Conservation (phyloP, 805 yeast genomes). For the Starmerella vitae region DNA sequence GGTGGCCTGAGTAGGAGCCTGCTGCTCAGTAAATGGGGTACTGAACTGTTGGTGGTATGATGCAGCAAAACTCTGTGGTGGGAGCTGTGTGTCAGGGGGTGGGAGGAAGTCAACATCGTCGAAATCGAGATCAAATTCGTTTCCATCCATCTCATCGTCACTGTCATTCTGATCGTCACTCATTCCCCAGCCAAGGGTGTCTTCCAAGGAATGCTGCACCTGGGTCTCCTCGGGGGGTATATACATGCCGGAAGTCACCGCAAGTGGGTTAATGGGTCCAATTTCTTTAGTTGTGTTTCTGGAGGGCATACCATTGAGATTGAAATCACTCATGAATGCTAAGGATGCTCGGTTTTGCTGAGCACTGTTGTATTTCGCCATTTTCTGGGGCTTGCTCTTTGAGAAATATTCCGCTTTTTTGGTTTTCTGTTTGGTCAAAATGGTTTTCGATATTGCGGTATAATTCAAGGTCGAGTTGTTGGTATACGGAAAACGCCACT, state of each 20-base stretch:
- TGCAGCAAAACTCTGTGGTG: neutral
- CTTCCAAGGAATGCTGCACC: slow-evolving; percentile 6
- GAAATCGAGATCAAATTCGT: slow-evolving; percentile 17
- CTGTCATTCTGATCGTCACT: slow-evolving; percentile 20
- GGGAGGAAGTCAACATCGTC: slow-evolving; percentile 14
- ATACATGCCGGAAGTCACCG: slow-evolving; percentile 13
- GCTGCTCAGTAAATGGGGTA: neutral
- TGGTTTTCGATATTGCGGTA: too few relatives aligned
- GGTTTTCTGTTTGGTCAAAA: neutral
- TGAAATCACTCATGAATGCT: neutral
- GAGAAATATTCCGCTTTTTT: neutral
- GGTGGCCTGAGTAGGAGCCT: neutral
- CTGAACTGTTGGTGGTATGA: neutral
- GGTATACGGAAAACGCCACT: too few relatives aligned
- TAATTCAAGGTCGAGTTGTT: too few relatives aligned
- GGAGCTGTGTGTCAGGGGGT: neutral
- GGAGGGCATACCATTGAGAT: neutral
- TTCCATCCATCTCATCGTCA: slow-evolving; percentile 19
- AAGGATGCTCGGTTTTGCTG: neutral
- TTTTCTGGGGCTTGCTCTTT: neutral
- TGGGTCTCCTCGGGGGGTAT: slow-evolving; percentile 18
- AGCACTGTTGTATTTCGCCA: neutral
- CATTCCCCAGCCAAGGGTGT: slow-evolving; percentile 16
- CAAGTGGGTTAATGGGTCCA: slow-evolving; percentile 14
- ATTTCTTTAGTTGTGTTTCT: slow-evolving; percentile 7